Evolutionary conservation across 305 asterid species (phyloP).

Genomic region (Rubia tinctorum): DNA sequence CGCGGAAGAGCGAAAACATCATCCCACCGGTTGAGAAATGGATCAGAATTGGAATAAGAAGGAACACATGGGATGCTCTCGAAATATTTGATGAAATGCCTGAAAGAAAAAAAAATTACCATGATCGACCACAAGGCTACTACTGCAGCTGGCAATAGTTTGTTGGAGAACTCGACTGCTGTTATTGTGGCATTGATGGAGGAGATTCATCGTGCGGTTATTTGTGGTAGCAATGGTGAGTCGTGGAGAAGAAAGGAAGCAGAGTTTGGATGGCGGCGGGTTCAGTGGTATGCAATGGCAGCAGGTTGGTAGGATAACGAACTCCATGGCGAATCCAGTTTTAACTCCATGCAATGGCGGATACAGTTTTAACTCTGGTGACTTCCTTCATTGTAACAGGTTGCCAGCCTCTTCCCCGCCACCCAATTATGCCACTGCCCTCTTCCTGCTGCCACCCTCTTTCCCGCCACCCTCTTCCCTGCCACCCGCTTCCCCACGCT

Average conservation of each 20-base stretch:
- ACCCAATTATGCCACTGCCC: too few species aligned
- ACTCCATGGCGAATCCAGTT: too few species aligned
- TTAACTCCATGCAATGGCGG: too few species aligned
- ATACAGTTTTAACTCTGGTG: too few species aligned
- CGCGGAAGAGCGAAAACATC: constrained; percentile 54
- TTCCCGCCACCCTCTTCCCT: too few species aligned
- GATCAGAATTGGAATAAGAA: neutral
- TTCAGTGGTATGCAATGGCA: constrained; percentile 1
- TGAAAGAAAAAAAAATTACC: constrained; percentile 17
- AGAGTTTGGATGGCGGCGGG: neutral
- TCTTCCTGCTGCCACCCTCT: too few species aligned
- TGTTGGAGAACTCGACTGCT: neutral
- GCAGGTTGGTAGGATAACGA: too few species aligned
- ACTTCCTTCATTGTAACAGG: too few species aligned
- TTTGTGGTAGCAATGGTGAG: constrained; percentile 4
- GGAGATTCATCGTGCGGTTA: neutral
- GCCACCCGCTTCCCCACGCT: too few species aligned
- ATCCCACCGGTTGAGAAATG: constrained; percentile 30
- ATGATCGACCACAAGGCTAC: neutral
- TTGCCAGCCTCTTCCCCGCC: too few species aligned
- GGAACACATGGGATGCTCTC: neutral
- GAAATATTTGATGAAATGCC: neutral
- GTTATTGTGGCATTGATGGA: neutral
- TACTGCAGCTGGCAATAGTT: neutral
- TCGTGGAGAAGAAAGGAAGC: constrained; percentile 11